Evolutionary conservation across 1,284 basidiomycete species (phyloP).

Genomic region (Coniferiporia weirii): DNA sequence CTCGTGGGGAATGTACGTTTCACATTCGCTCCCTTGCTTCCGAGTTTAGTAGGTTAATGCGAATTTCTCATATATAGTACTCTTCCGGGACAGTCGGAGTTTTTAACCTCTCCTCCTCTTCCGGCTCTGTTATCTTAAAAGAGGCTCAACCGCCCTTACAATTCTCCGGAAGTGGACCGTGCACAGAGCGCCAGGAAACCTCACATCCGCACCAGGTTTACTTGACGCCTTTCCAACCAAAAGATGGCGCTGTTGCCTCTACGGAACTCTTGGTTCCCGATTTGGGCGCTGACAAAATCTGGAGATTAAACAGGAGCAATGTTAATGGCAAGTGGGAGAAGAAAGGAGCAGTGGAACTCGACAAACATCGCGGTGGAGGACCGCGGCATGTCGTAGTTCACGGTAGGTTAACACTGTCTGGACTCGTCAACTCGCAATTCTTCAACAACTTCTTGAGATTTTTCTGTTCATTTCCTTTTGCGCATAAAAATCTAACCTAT

Average conservation of each 20-base stretch:
- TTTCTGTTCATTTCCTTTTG: neutral
- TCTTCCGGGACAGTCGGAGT: constrained; percentile 11
- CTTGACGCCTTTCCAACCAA: constrained; percentile 21
- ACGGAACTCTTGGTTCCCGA: constrained; percentile 66
- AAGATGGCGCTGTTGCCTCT: constrained; percentile 26
- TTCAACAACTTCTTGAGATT: too few species aligned
- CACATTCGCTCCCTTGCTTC: neutral
- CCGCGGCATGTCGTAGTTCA: constrained; percentile 62
- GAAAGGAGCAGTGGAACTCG: constrained; percentile 38
- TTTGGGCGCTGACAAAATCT: constrained; percentile 63
- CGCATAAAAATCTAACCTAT: constrained; percentile 1
- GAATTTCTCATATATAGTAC: constrained; percentile 8
- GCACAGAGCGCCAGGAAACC: constrained; percentile 52
- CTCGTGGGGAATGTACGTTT: constrained; percentile 60
- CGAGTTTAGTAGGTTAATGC: neutral
- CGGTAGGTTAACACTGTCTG: constrained; percentile 36
- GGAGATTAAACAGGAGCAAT: constrained; percentile 41
- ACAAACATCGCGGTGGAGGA: constrained; percentile 46
- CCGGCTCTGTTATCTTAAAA: neutral
- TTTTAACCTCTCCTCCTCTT: neutral
- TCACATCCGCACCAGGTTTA: constrained; percentile 69
- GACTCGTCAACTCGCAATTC: too few species aligned
- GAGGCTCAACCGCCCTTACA: constrained; percentile 27
- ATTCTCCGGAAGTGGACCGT: constrained; percentile 51
- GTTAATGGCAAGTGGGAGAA: constrained; percentile 41